These are phyloP conservation scores for Tricholoma furcatifolium DNA, from an alignment of 768 basidiomycete species.

Conservation along the genomic window DNA sequence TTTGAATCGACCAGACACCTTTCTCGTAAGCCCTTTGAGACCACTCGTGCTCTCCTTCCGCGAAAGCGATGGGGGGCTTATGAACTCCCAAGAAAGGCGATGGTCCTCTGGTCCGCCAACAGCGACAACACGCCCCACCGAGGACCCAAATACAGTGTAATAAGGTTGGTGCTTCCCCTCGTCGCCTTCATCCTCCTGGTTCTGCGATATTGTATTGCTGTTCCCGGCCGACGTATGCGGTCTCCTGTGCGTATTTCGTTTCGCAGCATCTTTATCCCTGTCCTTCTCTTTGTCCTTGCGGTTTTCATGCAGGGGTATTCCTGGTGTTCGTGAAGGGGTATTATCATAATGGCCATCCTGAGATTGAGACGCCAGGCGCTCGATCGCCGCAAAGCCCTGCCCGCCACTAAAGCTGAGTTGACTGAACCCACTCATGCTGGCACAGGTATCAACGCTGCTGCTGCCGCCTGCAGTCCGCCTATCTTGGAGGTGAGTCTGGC, in stretches of 20 bases:
- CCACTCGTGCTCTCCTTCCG: slow-evolving; percentile 12
- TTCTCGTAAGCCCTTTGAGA: slow-evolving; percentile 29
- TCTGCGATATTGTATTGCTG: no score
- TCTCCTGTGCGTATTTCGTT: slow-evolving; percentile 21
- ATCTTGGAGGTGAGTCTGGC: slow-evolving; percentile 29
- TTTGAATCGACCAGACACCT: slow-evolving; percentile 34
- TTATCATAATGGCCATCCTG: neutral
- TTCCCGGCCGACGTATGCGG: slow-evolving; percentile 4
- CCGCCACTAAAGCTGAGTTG: neutral
- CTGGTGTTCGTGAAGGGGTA: no score
- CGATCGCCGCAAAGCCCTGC: slow-evolving; percentile 12
- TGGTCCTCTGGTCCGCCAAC: slow-evolving; percentile 42
- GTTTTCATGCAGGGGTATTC: no score
- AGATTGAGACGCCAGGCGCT: slow-evolving; percentile 1
- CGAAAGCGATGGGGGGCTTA: slow-evolving; percentile 6
- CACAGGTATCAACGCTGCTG: slow-evolving; percentile 1
- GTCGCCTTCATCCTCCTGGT: neutral
- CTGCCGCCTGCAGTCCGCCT: neutral
- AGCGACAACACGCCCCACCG: slow-evolving; percentile 42
- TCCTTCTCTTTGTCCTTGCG: no score
- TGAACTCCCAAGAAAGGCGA: slow-evolving; percentile 22
- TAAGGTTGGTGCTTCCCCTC: slow-evolving; percentile 36
- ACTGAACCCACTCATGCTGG: neutral
- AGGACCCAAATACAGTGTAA: slow-evolving; percentile 54
- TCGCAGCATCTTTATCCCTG: neutral